Base-by-base conservation (phyloP, 2,329 filamentous ascomycete species). In the Calonectria hongkongensis region DNA sequence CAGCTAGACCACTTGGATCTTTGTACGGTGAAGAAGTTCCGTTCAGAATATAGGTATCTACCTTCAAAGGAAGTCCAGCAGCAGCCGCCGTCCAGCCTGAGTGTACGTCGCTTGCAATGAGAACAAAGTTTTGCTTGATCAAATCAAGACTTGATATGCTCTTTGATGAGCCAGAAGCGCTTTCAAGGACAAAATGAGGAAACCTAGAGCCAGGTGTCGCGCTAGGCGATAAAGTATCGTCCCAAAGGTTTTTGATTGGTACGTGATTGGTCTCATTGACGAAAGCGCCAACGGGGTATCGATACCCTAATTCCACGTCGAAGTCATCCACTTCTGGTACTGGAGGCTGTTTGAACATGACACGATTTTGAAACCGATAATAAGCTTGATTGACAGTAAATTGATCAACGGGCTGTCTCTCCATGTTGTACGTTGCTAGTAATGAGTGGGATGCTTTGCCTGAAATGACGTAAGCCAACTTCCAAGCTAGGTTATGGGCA, bases 401-500 rank as follows among this genome's bases (percentile, higher is more conserved):
- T 15, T 66, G 43, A 16, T 66, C 63, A 27, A 66, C 41, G 9
- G 63, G 63, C 21, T 66, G 63, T 27, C 63, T 66, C 10, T 66
- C 63, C 2, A 15, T 39, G 15, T 21, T 51, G 13, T 66, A 66
- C 7, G 63, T 27, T 5, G 30, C 30, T 10, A 66, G 9, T 18
- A 66, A 15, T 33, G 63, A 51, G n/a, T 27, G 30, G 0, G 63
- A 66, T 12, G 63, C 63, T 43, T 41, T 66, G 45, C 63, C 63
- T 5, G 45, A 41, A 7, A 66, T 41, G 47, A 66, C 45, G 15
- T 66, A 66, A 4, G 63, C 63, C 4, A 66, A 33, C 25, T 66
- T 66, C 63, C 63, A 66, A 4, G 63, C 63, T 4, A 66, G 13
- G 7, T 66, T 66, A 28, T 66, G 63, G 3, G 63, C 63, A 39